Percentiles rank a stretch among this genome's conserved stretches.
These are phyloP conservation scores for Evernia prunastri DNA, from an alignment of 495 filamentous ascomycete species.

Conservation along the genomic window DNA sequence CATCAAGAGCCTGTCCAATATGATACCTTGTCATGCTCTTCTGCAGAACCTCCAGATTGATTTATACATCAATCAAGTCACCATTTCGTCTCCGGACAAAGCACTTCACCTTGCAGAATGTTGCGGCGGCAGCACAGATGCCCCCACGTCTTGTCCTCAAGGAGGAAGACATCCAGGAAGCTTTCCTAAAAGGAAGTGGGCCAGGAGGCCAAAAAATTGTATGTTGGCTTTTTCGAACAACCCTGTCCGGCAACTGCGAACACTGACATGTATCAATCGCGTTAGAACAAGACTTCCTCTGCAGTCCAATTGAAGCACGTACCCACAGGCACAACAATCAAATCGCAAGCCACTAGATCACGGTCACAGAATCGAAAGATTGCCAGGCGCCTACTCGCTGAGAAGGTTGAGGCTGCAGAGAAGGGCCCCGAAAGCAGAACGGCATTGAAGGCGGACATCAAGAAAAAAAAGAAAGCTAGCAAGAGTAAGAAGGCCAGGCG, in stretches of 20 bases:
- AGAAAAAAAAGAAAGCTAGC: constrained; percentile 59
- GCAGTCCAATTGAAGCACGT: constrained; percentile 90
- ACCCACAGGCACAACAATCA: constrained; percentile 83
- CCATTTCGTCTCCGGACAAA: background rate
- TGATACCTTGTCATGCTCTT: constrained; percentile 1
- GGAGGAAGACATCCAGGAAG: constrained; percentile 72
- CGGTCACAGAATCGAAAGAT: constrained; percentile 83
- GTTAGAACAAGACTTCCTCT: constrained; percentile 89
- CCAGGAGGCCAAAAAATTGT: constrained; percentile 94
- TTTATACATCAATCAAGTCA: background rate
- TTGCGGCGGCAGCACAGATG: constrained; percentile 45
- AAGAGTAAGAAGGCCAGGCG: constrained; percentile 57
- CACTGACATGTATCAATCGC: background rate
- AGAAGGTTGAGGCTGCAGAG: constrained; percentile 63
- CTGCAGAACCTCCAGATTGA: background rate
- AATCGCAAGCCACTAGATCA: constrained; percentile 85
- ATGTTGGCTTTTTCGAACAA: constrained; percentile 13
- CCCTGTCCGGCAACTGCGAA: constrained; percentile 3
- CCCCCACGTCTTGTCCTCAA: constrained; percentile 69
- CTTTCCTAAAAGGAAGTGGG: constrained; percentile 85
- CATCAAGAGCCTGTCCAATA: background rate
- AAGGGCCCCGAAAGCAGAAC: constrained; percentile 54
- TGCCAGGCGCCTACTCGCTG: constrained; percentile 69
- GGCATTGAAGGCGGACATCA: constrained; percentile 48
- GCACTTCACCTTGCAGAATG: background rate